phyloP scores from a whole-genome alignment of 2,329 filamentous ascomycete genomes.

The Pseudogymnoascus sp. region DNA sequence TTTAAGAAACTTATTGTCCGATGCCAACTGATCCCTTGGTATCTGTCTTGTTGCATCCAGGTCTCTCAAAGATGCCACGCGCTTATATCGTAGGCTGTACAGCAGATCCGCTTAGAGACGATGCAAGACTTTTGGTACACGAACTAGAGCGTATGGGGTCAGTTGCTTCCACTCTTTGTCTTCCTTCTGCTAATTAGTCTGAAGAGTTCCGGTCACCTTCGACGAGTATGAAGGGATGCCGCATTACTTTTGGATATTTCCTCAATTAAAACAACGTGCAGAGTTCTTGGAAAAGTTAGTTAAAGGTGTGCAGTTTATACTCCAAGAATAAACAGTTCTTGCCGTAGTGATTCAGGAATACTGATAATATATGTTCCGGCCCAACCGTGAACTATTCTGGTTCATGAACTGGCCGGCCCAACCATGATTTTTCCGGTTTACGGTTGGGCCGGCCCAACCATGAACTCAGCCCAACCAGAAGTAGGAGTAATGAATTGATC shows the following conservation, averaged over 20 bases:
- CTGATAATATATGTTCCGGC: too few relatives aligned
- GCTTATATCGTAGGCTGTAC: slow-evolving; percentile 20
- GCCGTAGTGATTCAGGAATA: too few relatives aligned
- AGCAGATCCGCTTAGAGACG: slow-evolving; percentile 27
- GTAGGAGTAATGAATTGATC: too few relatives aligned
- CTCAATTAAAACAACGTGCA: slow-evolving; percentile 13
- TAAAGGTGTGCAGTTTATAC: slow-evolving; percentile 14
- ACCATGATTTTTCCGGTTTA: too few relatives aligned
- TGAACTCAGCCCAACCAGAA: too few relatives aligned
- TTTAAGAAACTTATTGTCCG: background rate
- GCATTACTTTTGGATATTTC: slow-evolving; percentile 28
- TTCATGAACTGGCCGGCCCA: too few relatives aligned
- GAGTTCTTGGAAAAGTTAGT: slow-evolving; percentile 18
- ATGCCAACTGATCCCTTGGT: slow-evolving; percentile 14
- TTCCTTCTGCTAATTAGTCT: too few relatives aligned
- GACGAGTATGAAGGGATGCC: slow-evolving; percentile 26
- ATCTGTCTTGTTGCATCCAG: slow-evolving; percentile 14
- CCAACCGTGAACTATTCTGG: too few relatives aligned
- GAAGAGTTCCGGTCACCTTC: slow-evolving; percentile 19
- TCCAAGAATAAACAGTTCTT: too few relatives aligned
- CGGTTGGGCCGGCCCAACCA: too few relatives aligned
- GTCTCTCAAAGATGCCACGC: slow-evolving; percentile 16
- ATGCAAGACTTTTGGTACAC: slow-evolving; percentile 24
- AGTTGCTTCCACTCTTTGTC: too few relatives aligned
- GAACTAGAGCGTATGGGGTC: slow-evolving; percentile 21